phyloP scores from a whole-genome alignment of 2,329 filamentous ascomycete species.

The Colletotrichum liaoningense region DNA sequence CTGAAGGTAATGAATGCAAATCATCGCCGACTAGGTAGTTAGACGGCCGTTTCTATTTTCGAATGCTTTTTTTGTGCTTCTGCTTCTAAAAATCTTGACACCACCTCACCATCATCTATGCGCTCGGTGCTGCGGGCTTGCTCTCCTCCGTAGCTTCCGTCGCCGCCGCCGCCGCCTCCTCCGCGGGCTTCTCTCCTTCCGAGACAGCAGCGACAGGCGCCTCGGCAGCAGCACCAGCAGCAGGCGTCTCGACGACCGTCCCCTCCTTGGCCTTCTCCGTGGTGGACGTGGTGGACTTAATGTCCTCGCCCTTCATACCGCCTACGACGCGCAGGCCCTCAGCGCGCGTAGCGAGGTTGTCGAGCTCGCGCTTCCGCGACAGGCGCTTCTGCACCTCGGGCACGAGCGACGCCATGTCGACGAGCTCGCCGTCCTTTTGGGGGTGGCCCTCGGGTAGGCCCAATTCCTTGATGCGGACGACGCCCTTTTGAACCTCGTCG shows the following conservation, averaged over 20 bases:
- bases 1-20: neutral
- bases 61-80: constrained; percentile 1
- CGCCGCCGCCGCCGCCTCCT: neutral
- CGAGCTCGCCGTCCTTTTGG: constrained; percentile 87
- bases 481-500: constrained; percentile 84
- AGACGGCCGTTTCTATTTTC: neutral
- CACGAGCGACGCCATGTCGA: constrained; percentile 73
- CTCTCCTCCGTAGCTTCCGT: constrained; percentile 26
- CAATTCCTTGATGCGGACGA: constrained; percentile 87
- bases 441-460: constrained; percentile 83
- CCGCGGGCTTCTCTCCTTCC: constrained; percentile 20
- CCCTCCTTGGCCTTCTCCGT: constrained; percentile 21
- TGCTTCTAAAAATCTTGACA: constrained; percentile 11
- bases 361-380: constrained; percentile 55
- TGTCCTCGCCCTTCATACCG: constrained; percentile 57
- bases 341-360: constrained; percentile 54
- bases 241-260: constrained; percentile 24
- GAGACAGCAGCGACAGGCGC: constrained; percentile 11
- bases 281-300: constrained; percentile 39
- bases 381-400: constrained; percentile 68
- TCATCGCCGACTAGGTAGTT: neutral
- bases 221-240: constrained; percentile 14
- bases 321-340: constrained; percentile 59
- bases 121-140: constrained; percentile 28
- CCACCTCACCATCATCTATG: constrained; percentile 5